These are phyloP conservation scores for Syncephalastrum racemosum DNA, from an alignment of 371 early-diverging fungal genomes.

Conservation along the genomic window DNA sequence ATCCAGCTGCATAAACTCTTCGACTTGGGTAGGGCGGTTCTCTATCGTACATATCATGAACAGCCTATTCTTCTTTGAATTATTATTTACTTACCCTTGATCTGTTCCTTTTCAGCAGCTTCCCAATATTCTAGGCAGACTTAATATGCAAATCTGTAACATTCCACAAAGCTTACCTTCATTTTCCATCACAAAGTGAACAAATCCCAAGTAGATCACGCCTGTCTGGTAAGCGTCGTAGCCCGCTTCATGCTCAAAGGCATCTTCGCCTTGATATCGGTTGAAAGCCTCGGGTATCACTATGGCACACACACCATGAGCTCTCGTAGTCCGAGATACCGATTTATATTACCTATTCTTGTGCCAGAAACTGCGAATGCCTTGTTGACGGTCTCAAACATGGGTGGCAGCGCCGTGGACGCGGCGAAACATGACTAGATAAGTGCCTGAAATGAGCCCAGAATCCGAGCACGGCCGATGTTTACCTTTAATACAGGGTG, in stretches of 20 bases:
- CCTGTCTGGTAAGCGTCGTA: slow-evolving; percentile 92
- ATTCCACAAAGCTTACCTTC: slow-evolving; percentile 19
- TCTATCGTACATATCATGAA: too few species aligned
- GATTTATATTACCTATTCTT: slow-evolving; percentile 39
- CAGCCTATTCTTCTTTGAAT: too few species aligned
- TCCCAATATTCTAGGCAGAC: background rate
- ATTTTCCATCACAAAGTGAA: slow-evolving; percentile 45
- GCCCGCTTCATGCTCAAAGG: slow-evolving; percentile 82
- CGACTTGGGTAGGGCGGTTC: too few species aligned
- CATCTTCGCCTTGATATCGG: slow-evolving; percentile 27
- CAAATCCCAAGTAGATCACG: slow-evolving; percentile 60
- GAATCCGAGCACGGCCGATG: too few species aligned
- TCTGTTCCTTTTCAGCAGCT: slow-evolving; percentile 1
- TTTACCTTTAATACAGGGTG: slow-evolving; percentile 26
- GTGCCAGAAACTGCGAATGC: slow-evolving; percentile 30
- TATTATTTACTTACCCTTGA: background rate
- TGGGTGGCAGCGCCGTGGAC: slow-evolving; percentile 29
- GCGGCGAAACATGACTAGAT: slow-evolving; percentile 23
- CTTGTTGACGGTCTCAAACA: slow-evolving; percentile 32
- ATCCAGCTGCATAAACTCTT: background rate
- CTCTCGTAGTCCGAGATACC: background rate
- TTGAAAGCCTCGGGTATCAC: slow-evolving; percentile 37
- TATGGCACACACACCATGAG: slow-evolving; percentile 1
- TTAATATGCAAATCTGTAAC: background rate
- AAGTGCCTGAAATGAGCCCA: too few species aligned